A percentile compares a stretch with the other conserved stretches of the same genome.
Conservation (phyloP, 345 rosid genomes). For the Pugionium dolabratum region DNA sequence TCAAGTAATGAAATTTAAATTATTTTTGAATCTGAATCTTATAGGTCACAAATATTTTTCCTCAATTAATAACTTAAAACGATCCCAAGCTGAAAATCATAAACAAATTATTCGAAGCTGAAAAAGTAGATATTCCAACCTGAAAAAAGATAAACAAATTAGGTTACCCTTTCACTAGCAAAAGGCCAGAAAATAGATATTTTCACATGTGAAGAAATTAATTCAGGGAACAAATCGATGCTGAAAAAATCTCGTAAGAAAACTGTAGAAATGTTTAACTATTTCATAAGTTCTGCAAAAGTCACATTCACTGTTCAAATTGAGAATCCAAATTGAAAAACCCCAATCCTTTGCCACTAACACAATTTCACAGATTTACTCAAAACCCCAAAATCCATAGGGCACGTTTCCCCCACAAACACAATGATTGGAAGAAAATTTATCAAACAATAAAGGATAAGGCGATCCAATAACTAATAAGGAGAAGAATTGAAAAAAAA, state of each 20-base stretch:
- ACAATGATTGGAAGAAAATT: background rate
- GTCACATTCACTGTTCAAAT: too few relatives aligned
- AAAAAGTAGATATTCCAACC: conserved; percentile 23
- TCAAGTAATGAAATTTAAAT: too few relatives aligned
- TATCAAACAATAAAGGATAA: conserved; percentile 18
- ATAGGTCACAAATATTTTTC: too few relatives aligned
- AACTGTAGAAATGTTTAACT: background rate
- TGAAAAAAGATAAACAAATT: background rate
- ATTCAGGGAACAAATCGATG: conserved; percentile 7
- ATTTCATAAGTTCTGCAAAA: background rate
- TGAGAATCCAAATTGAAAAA: conserved; percentile 22
- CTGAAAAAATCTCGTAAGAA: background rate
- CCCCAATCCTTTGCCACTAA: too few relatives aligned
- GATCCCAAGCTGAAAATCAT: too few relatives aligned
- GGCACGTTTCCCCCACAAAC: background rate
- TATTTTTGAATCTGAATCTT: too few relatives aligned
- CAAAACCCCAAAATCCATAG: conserved; percentile 18
- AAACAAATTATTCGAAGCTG: too few relatives aligned
- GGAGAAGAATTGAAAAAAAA: background rate
- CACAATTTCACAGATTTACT: too few relatives aligned
- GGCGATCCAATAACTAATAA: conserved; percentile 26
- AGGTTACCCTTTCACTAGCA: conserved; percentile 7
- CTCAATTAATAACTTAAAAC: too few relatives aligned
- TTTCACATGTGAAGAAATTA: conserved; percentile 5
- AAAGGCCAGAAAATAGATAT: conserved; percentile 1